Evolutionary conservation across 495 filamentous ascomycete genomes (phyloP).

Genomic region (Hypoxylon crocopeplum): DNA sequence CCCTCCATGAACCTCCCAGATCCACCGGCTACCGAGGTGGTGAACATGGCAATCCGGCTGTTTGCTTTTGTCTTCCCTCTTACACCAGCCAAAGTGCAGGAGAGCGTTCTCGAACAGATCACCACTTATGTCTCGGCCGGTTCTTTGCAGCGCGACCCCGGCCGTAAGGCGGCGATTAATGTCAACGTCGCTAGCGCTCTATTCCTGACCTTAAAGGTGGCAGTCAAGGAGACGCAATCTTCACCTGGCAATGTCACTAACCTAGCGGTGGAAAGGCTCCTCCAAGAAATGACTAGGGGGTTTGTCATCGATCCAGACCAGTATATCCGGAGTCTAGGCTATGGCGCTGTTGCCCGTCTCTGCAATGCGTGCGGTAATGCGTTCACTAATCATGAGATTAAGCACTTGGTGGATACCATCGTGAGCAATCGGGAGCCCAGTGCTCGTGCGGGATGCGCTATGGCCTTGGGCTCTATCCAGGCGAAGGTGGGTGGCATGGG

Average conservation of each 20-base stretch:
- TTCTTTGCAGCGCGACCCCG: constrained; percentile 82
- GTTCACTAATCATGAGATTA: constrained; percentile 88
- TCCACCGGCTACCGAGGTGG: constrained; percentile 89
- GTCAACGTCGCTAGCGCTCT: constrained; percentile 89
- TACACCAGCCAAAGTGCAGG: constrained; percentile 88
- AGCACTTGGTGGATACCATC: constrained; percentile 90
- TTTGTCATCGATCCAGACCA: constrained; percentile 84
- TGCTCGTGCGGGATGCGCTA: constrained; percentile 90
- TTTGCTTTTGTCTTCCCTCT: constrained; percentile 91
- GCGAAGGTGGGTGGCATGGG: constrained; percentile 97
- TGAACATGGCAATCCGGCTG: constrained; percentile 89
- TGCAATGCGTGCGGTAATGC: constrained; percentile 88
- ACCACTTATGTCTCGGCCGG: constrained; percentile 82
- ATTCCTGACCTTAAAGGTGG: constrained; percentile 79
- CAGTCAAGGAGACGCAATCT: constrained; percentile 77
- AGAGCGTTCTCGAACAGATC: constrained; percentile 93
- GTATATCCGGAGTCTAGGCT: constrained; percentile 83
- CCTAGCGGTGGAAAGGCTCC: constrained; percentile 79
- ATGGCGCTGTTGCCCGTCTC: constrained; percentile 85
- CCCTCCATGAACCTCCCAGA: constrained; percentile 64
- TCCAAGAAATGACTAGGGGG: constrained; percentile 82
- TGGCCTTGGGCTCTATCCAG: constrained; percentile 92
- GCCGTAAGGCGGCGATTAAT: constrained; percentile 85
- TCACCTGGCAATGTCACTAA: constrained; percentile 76
- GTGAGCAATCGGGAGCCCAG: constrained; percentile 92